Conservation (phyloP, 2,329 filamentous ascomycete species). For the Grosmannia serpens region DNA sequence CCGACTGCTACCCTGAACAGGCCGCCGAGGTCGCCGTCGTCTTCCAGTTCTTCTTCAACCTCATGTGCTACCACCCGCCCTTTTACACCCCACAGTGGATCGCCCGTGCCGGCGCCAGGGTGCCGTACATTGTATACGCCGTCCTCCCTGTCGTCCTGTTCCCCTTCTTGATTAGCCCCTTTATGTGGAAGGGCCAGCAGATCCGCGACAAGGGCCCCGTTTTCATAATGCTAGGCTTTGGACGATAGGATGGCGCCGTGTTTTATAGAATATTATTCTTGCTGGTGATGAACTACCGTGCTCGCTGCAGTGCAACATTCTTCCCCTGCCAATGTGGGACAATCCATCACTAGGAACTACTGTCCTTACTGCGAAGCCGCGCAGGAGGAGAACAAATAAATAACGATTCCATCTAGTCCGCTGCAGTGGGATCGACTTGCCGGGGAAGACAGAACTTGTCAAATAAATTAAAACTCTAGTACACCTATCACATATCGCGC, state of each 20-base stretch:
- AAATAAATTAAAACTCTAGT: no score
- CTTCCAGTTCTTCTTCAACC: slow-evolving; percentile 13
- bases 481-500: no score
- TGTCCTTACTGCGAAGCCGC: no score
- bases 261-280: no score
- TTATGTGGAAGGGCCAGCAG: slow-evolving; percentile 10
- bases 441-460: no score
- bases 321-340: no score
- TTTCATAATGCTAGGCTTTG: neutral
- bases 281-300: no score
- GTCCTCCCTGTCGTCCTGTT: slow-evolving; percentile 8
- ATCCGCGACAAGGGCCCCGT: slow-evolving; percentile 6
- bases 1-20: slow-evolving; percentile 10
- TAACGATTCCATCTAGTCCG: no score
- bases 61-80: slow-evolving; percentile 11
- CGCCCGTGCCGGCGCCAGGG: slow-evolving; percentile 4
- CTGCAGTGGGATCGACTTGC: no score
- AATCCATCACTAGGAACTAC: no score
- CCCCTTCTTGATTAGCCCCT: slow-evolving; percentile 6
- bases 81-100: slow-evolving; percentile 13
- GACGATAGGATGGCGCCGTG: neutral
- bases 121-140: slow-evolving; percentile 10
- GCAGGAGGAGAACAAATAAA: no score
- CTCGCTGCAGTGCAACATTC: no score
- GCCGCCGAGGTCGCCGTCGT: slow-evolving; percentile 11